Conservation (phyloP, 257 asterid species). For the Nicotiana undulata region DNA sequence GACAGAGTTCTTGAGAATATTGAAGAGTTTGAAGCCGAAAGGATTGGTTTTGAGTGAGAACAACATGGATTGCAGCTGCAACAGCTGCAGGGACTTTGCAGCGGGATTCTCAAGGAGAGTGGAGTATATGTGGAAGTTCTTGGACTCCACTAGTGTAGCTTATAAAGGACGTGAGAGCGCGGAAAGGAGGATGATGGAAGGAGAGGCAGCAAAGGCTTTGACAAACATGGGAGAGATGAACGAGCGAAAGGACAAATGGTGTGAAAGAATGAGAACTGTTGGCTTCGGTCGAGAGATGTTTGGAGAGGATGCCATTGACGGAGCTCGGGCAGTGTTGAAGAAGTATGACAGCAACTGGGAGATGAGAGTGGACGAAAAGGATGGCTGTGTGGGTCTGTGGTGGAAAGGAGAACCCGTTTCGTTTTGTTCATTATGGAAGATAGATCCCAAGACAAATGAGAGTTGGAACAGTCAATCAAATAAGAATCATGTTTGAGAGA, state of each 20-base stretch:
- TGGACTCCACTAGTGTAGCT: slow-evolving; percentile 67
- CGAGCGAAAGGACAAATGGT: slow-evolving; percentile 68
- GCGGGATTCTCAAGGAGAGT: slow-evolving; percentile 57
- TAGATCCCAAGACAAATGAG: slow-evolving; percentile 16
- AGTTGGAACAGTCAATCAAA: neutral
- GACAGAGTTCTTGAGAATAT: slow-evolving; percentile 36
- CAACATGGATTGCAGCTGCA: slow-evolving; percentile 60
- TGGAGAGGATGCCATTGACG: slow-evolving; percentile 58
- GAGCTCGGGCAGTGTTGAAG: slow-evolving; percentile 65
- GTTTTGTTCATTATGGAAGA: slow-evolving; percentile 69
- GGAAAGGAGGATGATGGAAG: slow-evolving; percentile 81
- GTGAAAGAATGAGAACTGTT: slow-evolving; percentile 52
- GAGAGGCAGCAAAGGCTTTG: slow-evolving; percentile 74
- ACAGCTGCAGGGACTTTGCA: slow-evolving; percentile 57
- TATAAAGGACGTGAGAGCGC: slow-evolving; percentile 75
- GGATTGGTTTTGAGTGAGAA: slow-evolving; percentile 72
- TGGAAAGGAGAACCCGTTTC: slow-evolving; percentile 86
- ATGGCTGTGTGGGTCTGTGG: slow-evolving; percentile 48
- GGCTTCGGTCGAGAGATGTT: slow-evolving; percentile 44
- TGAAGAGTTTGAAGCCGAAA: slow-evolving; percentile 49
- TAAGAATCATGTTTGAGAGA: no score
- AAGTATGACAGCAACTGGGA: slow-evolving; percentile 78
- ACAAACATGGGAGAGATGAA: slow-evolving; percentile 53
- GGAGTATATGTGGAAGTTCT: slow-evolving; percentile 62
- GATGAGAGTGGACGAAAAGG: slow-evolving; percentile 51